These are phyloP conservation scores for Salix arbutifolia DNA, from an alignment of 345 rosid genomes.

Conservation along the genomic window DNA sequence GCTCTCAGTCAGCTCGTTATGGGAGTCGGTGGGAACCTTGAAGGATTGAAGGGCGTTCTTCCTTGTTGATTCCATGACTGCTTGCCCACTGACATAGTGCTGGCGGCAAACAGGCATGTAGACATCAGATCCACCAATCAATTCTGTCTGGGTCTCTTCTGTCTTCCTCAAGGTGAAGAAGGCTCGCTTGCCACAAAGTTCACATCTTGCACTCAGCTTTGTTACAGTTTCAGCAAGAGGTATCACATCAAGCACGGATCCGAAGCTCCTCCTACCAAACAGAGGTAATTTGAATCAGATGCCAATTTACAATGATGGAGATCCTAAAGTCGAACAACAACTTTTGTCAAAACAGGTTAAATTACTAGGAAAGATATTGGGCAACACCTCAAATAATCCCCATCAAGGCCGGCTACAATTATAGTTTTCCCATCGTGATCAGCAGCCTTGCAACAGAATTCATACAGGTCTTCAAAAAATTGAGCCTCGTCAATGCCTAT, in stretches of 20 bases:
- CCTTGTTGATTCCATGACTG: conserved; percentile 36
- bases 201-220: conserved; percentile 76
- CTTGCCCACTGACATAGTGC: conserved; percentile 56
- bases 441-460: conserved; percentile 81
- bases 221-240: conserved; percentile 81
- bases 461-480: conserved; percentile 87
- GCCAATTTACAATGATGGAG: not conserved
- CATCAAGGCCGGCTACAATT: conserved; percentile 79
- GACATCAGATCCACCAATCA: conserved; percentile 71
- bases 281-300: not conserved
- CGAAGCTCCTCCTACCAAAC: conserved; percentile 69
- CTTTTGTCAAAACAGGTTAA: not conserved
- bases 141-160: conserved; percentile 53
- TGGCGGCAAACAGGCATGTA: conserved; percentile 92
- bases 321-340: no score
- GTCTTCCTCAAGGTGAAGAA: conserved; percentile 77
- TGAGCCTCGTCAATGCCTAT: conserved; percentile 96
- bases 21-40: conserved; percentile 23
- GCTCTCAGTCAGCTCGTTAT: not conserved
- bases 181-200: conserved; percentile 71
- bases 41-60: conserved; percentile 26
- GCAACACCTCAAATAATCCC: conserved; percentile 75
- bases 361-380: not conserved
- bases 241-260: conserved; percentile 71
- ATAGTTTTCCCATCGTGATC: conserved; percentile 74